Evolutionary conservation across 139 green algal genomes (phyloP).

Genomic region (Spirogloea muscicola): DNA sequence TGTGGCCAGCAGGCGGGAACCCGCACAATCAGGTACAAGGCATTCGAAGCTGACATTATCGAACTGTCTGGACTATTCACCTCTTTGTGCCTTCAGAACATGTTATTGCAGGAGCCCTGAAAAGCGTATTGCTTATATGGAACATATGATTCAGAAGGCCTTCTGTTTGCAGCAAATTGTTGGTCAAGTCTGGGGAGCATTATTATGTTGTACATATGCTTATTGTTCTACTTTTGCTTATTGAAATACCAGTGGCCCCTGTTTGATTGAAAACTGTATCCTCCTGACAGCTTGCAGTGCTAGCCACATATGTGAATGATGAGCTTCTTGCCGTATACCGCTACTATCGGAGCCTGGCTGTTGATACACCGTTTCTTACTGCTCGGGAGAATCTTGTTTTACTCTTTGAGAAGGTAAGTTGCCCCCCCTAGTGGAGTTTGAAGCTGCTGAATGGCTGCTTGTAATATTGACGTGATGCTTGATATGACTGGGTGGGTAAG

Average conservation of each 20-base stretch:
- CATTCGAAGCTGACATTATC: not conserved
- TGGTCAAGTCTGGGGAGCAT: no score
- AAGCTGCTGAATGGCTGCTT: no score
- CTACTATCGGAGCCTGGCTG: slow-evolving; percentile 33
- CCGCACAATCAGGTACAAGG: slow-evolving; percentile 42
- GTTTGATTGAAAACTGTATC: no score
- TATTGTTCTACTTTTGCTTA: not conserved
- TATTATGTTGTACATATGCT: no score
- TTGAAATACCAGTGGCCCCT: not conserved
- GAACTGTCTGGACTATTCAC: not conserved
- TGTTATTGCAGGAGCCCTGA: no score
- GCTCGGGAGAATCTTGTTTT: slow-evolving; percentile 30
- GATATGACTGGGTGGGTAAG: no score
- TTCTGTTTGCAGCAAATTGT: no score
- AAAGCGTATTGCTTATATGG: no score
- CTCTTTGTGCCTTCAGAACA: not conserved
- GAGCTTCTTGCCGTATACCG: slow-evolving; percentile 43
- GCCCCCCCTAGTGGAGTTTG: no score
- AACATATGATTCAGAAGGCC: no score
- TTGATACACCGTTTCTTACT: slow-evolving; percentile 30
- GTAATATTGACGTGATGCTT: no score
- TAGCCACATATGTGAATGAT: slow-evolving; percentile 47
- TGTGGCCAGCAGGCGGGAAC: slow-evolving; percentile 41
- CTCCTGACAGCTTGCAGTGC: slow-evolving; percentile 40
- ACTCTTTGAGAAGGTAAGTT: slow-evolving; percentile 46